These are phyloP conservation scores for Salix arbutifolia DNA, from an alignment of 345 rosid genomes.

Conservation along the genomic window DNA sequence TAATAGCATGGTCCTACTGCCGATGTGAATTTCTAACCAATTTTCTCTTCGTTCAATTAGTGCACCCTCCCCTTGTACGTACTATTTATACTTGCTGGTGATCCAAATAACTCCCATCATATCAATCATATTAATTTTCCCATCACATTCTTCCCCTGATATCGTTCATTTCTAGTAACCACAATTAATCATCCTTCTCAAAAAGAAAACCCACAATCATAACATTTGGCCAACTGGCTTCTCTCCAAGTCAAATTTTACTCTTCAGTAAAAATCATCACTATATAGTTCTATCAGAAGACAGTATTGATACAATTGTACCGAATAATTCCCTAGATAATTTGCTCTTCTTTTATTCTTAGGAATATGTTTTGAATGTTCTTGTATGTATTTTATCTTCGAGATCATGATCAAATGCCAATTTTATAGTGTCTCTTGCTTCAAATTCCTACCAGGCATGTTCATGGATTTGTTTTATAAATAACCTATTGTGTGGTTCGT, in stretches of 20 bases:
- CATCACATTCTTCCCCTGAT: not conserved
- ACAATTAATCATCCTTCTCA: not conserved
- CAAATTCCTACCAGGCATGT: not conserved
- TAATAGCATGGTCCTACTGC: too few species aligned
- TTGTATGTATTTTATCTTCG: not conserved
- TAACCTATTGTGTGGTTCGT: not conserved
- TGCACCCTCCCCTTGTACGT: not conserved
- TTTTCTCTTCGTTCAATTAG: not conserved
- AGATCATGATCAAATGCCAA: not conserved
- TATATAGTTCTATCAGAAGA: not conserved
- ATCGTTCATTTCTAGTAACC: not conserved
- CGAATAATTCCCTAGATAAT: not conserved
- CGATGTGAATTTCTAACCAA: not conserved
- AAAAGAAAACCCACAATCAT: not conserved
- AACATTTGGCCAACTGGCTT: not conserved
- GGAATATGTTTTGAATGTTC: not conserved
- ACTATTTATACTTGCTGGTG: not conserved
- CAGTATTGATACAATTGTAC: not conserved
- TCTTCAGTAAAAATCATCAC: not conserved
- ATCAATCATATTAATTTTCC: not conserved
- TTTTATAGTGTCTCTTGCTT: not conserved
- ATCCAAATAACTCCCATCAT: not conserved
- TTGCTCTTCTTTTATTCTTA: not conserved
- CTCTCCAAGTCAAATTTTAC: not conserved
- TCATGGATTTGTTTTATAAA: not conserved